Conservation (phyloP, 2,329 filamentous ascomycete genomes). For the Allantophomopsis lycopodina region DNA sequence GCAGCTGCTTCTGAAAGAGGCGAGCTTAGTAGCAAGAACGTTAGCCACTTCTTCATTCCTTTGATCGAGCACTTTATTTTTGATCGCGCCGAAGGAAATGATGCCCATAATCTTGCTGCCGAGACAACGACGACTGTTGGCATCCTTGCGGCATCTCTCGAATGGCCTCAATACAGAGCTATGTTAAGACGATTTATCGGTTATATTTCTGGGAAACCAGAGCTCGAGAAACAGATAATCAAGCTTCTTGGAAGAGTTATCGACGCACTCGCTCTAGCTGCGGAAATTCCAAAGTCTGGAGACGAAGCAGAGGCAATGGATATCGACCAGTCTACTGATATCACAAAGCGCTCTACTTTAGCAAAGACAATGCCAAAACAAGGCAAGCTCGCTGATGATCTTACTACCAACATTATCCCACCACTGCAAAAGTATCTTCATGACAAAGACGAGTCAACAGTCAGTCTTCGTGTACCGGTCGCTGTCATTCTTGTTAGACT, state of each 20-base stretch:
- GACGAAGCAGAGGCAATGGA: conserved; percentile 27
- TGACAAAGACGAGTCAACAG: conserved; percentile 86
- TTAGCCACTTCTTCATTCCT: conserved; percentile 79
- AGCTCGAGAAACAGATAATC: conserved; percentile 76
- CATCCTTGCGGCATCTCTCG: conserved; percentile 58
- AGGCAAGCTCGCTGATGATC: conserved; percentile 56
- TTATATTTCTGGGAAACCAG: conserved; percentile 68
- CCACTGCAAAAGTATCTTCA: conserved; percentile 75
- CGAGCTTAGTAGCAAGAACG: conserved; percentile 60
- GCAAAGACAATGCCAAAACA: conserved; percentile 51
- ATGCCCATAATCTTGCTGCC: conserved; percentile 76
- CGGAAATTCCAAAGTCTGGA: conserved; percentile 13
- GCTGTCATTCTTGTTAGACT: conserved; percentile 83
- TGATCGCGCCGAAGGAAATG: conserved; percentile 55
- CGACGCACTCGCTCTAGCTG: conserved; percentile 55
- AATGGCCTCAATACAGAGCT: conserved; percentile 83
- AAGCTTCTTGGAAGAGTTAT: conserved; percentile 69
- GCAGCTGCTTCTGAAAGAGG: conserved; percentile 50
- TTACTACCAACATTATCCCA: conserved; percentile 64
- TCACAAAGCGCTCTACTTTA: conserved; percentile 29
- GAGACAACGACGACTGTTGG: conserved; percentile 77
- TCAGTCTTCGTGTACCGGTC: conserved; percentile 83
- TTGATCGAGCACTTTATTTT: conserved; percentile 92
- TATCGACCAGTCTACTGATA: conserved; percentile 19
- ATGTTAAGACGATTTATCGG: conserved; percentile 73